Evolutionary conservation across 2,329 filamentous ascomycete genomes (phyloP).

Genomic region (Sclerotinia borealis): DNA sequence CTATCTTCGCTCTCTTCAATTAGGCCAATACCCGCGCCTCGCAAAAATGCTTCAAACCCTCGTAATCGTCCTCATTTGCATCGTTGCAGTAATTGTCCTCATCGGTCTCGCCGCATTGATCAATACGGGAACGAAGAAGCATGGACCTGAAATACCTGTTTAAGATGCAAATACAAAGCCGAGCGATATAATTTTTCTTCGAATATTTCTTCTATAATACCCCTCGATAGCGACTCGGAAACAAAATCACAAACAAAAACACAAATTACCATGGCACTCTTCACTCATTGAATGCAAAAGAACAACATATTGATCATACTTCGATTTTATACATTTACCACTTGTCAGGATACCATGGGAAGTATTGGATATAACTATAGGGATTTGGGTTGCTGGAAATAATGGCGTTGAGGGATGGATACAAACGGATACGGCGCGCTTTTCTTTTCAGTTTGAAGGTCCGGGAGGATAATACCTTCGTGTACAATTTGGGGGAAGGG

Average conservation of each 20-base stretch:
- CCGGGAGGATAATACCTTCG: not conserved
- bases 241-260: not conserved
- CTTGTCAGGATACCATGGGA: not conserved
- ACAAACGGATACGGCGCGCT: not conserved
- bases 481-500: not conserved
- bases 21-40: not conserved
- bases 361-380: not conserved
- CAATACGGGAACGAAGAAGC: not conserved
- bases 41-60: constrained; percentile 3
- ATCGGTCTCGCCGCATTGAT: constrained; percentile 7
- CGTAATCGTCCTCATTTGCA: constrained; percentile 5
- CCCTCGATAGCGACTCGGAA: not conserved
- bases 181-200: not conserved
- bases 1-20: not conserved
- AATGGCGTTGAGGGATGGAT: not conserved
- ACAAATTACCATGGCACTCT: not conserved
- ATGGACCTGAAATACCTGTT: not conserved
- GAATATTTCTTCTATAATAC: not conserved
- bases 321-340: not conserved
- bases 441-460: not conserved
- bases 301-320: not conserved
- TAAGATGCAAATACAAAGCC: not conserved
- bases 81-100: not conserved
- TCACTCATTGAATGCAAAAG: not conserved
- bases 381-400: not conserved